Conservation (phyloP, 495 filamentous ascomycete species). For the Viridothelium virens region DNA sequence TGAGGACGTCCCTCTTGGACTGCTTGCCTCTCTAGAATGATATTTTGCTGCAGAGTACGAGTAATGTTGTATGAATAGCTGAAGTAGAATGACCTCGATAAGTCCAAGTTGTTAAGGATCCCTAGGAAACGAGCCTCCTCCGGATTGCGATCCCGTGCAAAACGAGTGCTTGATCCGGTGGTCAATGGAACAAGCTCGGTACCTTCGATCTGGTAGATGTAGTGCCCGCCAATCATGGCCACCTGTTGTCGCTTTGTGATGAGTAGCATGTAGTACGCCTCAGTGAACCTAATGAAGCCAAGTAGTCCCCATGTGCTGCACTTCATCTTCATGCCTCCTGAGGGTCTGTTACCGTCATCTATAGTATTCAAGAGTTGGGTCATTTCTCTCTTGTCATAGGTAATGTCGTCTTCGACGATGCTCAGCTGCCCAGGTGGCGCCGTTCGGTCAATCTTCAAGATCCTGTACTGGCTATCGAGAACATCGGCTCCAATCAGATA, state of each 20-base stretch:
- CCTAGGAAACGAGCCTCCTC: slow-evolving; percentile 84
- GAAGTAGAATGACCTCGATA: slow-evolving; percentile 90
- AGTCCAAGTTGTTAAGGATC: slow-evolving; percentile 83
- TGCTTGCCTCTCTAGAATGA: slow-evolving; percentile 67
- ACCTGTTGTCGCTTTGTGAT: slow-evolving; percentile 94
- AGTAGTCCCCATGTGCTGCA: slow-evolving; percentile 90
- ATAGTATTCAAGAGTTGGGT: slow-evolving; percentile 86
- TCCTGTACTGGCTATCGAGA: slow-evolving; percentile 76
- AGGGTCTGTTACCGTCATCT: slow-evolving; percentile 87
- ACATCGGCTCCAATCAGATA: slow-evolving; percentile 91
- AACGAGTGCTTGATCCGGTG: slow-evolving; percentile 50
- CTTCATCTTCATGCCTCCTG: slow-evolving; percentile 82
- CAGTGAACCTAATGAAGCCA: slow-evolving; percentile 92
- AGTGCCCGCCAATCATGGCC: slow-evolving; percentile 92
- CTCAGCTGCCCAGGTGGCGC: slow-evolving; percentile 70
- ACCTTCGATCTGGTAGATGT: slow-evolving; percentile 90
- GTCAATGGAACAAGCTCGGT: slow-evolving; percentile 88
- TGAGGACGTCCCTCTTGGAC: slow-evolving; percentile 55
- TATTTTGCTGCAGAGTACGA: slow-evolving; percentile 84
- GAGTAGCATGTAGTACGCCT: slow-evolving; percentile 93
- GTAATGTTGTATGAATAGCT: slow-evolving; percentile 98
- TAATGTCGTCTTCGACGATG: slow-evolving; percentile 86
- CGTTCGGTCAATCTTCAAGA: slow-evolving; percentile 90
- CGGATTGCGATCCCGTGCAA: slow-evolving; percentile 70
- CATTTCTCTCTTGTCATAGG: slow-evolving; percentile 90